A percentile compares a stretch with the other conserved stretches of the same genome.
Conservation (phyloP, 805 yeast genomes). For the Wickerhamiella shivajii region DNA sequence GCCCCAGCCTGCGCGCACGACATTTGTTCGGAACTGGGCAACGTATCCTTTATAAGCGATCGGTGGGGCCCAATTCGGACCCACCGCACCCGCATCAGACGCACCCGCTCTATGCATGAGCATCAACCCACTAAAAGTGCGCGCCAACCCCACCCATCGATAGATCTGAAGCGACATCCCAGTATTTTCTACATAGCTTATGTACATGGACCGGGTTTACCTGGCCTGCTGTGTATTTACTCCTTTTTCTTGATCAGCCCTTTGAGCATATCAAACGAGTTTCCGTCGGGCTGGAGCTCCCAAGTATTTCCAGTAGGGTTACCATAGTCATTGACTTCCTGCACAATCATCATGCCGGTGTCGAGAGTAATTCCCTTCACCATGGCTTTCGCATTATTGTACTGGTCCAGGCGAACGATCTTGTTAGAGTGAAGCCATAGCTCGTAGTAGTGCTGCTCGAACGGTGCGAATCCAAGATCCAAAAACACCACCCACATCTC, state of each 20-base stretch:
- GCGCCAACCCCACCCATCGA: too few relatives aligned
- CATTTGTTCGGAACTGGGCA: too few relatives aligned
- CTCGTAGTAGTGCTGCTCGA: slow-evolving; percentile 57
- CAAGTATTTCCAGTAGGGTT: slow-evolving; percentile 38
- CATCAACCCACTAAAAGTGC: too few relatives aligned
- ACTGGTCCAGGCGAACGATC: slow-evolving; percentile 49
- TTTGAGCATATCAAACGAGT: slow-evolving; percentile 86
- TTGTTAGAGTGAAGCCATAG: slow-evolving; percentile 80
- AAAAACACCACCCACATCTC: slow-evolving; percentile 38
- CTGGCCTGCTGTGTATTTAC: not conserved
- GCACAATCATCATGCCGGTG: slow-evolving; percentile 70
- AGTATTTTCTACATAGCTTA: too few relatives aligned
- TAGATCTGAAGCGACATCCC: too few relatives aligned
- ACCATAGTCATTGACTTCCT: slow-evolving; percentile 39
- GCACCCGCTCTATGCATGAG: too few relatives aligned
- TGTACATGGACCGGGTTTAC: too few relatives aligned
- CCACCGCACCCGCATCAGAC: too few relatives aligned
- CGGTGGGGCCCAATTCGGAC: too few relatives aligned
- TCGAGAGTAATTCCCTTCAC: slow-evolving; percentile 73
- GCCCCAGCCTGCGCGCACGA: too few relatives aligned
- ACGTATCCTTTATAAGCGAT: too few relatives aligned
- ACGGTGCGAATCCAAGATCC: slow-evolving; percentile 49
- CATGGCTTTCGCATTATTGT: slow-evolving; percentile 38
- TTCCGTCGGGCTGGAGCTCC: slow-evolving; percentile 91
- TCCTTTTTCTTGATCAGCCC: slow-evolving; percentile 62